Percentiles rank a stretch among this genome's conserved stretches.
phyloP scores from a whole-genome alignment of 768 basidiomycete genomes.

The Auricularia sp. region DNA sequence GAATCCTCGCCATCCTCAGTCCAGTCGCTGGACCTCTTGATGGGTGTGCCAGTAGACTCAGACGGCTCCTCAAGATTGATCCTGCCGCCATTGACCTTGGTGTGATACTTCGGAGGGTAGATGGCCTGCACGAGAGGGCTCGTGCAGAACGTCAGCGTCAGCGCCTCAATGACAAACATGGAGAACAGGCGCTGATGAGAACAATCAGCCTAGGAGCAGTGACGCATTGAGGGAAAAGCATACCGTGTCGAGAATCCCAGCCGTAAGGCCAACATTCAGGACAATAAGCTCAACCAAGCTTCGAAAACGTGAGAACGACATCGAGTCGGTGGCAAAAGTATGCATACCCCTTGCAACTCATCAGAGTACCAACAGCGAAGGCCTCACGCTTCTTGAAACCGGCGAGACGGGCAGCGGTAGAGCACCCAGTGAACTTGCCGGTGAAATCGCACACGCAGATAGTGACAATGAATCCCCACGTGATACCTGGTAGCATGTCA shows the following conservation, averaged over 20 bases:
- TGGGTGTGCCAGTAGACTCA: background rate
- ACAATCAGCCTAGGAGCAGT: conserved; percentile 5
- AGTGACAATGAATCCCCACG: conserved; percentile 74
- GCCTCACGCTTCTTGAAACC: conserved; percentile 72
- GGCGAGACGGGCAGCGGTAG: conserved; percentile 40
- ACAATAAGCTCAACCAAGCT: conserved; percentile 83
- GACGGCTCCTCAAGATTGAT: conserved; percentile 1
- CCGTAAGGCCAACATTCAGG: conserved; percentile 74
- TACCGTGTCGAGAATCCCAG: conserved; percentile 44
- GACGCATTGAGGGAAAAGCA: background rate
- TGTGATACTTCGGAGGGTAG: conserved; percentile 59
- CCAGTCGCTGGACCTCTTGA: background rate
- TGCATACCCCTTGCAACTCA: conserved; percentile 81
- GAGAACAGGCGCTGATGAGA: conserved; percentile 52
- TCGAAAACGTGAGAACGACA: background rate
- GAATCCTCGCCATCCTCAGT: background rate
- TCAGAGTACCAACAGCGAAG: conserved; percentile 74
- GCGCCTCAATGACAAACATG: conserved; percentile 78
- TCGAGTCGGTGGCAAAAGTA: background rate
- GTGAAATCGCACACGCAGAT: conserved; percentile 67
- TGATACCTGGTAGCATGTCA: conserved; percentile 27
- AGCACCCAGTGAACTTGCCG: conserved; percentile 72
- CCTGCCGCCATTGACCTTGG: conserved; percentile 7
- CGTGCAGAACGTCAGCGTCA: conserved; percentile 73
- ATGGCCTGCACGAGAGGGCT: conserved; percentile 72